Evolutionary conservation across 1,139 yeast genomes (phyloP), one percentile per base, ranked within the genome.

Genomic region (Hansenula anomala): DNA sequence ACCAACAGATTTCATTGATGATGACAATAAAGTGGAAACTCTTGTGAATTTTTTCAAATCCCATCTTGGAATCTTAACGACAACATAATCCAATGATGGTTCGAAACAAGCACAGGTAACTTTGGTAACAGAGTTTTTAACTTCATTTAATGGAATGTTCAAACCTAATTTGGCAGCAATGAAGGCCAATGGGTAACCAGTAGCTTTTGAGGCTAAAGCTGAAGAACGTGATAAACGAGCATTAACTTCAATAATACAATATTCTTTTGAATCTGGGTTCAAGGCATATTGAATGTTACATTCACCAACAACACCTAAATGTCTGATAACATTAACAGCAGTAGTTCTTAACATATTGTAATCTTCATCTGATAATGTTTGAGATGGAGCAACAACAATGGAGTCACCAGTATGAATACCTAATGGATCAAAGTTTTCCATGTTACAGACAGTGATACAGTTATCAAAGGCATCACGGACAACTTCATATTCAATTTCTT

Each of bases 391-490:
- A 58, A 92, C 96, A 41, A 92, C 98, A 60, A 92, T 92, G 40
- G 98, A 92, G 65, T 92, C 98, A 75, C 98, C 98, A 48, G 98
- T 92, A 65, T 92, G 98, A 58, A 92, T 90, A 64, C 98, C 98
- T 58, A 92, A 78, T 37, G 98, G 98, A 69, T 92, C 98, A 56
- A 92, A 92, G 72, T 92, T 92, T 69, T 92, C 98, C 98, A 92
- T 92, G 71, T 92, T 92, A 78, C 98, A 92, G 47, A 92, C 98
- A 39, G 98, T 92, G 59, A 92, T 89, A 79, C 98, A 92, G 78
- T 92, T 92, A 66, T 88, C 97, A 53, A 79, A 83, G 36, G 95
- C 94, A 70, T 92, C 98, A 64, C 98, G 86, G 45, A 92, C 98
- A 66, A 92, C 98, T 69, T 92, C 98, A 63, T 92, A 92, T 69